A percentile compares a stretch with the other conserved stretches of the same genome.
Evolutionary conservation across 805 yeast genomes (phyloP).

Genomic region (Spathaspora boniae): DNA sequence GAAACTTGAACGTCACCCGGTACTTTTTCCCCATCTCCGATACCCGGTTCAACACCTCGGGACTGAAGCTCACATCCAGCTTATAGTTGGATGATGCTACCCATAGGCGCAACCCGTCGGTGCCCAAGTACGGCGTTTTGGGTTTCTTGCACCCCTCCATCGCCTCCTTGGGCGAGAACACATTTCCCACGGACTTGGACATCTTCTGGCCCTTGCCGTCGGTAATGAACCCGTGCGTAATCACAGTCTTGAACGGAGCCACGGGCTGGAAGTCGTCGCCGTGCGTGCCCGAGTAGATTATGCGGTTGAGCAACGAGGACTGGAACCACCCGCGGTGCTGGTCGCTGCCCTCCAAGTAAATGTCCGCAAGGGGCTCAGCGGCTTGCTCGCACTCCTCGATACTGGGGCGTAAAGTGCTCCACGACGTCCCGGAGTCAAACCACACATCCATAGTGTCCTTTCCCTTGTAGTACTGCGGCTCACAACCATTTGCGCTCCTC

Average conservation of each 20-base stretch:
- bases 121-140: conserved; percentile 62
- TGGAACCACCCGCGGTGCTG: conserved; percentile 99
- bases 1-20: conserved; percentile 73
- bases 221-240: conserved; percentile 92
- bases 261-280: conserved; percentile 24
- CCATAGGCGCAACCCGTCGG: conserved; percentile 89
- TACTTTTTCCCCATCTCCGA: conserved; percentile 79
- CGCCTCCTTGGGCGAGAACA: conserved; percentile 63
- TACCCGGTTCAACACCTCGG: conserved; percentile 68
- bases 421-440: conserved; percentile 96
- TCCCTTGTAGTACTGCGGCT: conserved; percentile 58
- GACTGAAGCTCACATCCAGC: conserved; percentile 72
- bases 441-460: conserved; percentile 97
- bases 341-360: conserved; percentile 96
- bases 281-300: conserved; percentile 43
- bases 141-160: conserved; percentile 55
- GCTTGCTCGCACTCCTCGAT: conserved; percentile 29
- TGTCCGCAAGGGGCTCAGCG: conserved; percentile 51
- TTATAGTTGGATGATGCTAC: conserved; percentile 87
- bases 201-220: conserved; percentile 85
- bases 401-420: conserved; percentile 59
- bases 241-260: conserved; percentile 66
- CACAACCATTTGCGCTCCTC: too few species aligned
- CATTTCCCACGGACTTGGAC: conserved; percentile 92
- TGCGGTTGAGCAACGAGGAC: conserved; percentile 78